Percentiles rank a stretch among this genome's conserved stretches.
phyloP scores from a whole-genome alignment of 2,329 filamentous ascomycete species.

The Neofusicoccum umdonicola region DNA sequence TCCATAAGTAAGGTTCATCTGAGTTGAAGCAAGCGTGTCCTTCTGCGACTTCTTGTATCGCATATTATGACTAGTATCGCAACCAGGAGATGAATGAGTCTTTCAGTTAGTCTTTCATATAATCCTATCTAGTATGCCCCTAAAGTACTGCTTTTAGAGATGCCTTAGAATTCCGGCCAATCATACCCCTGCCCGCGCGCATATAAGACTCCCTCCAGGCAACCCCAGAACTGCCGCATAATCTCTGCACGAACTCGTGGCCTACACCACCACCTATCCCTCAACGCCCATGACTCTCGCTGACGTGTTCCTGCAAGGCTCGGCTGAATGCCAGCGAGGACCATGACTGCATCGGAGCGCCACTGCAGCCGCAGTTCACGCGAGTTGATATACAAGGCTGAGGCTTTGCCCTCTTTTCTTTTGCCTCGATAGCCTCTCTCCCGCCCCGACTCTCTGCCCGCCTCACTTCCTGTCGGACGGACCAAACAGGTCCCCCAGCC shows the following conservation, averaged over 20 bases:
- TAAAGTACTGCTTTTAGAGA: no score
- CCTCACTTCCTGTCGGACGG: background rate
- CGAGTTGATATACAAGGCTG: background rate
- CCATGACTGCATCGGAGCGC: background rate
- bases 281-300: background rate
- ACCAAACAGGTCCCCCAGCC: background rate
- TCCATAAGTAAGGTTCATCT: no score
- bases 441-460: background rate
- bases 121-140: no score
- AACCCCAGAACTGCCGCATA: background rate
- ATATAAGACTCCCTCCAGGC: background rate
- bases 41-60: no score
- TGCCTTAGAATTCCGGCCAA: no score
- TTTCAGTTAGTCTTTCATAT: no score
- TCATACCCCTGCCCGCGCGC: no score
- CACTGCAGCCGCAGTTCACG: background rate
- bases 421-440: background rate
- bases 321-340: background rate
- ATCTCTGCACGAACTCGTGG: background rate
- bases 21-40: no score
- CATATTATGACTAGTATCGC: no score
- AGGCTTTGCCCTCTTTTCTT: background rate
- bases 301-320: constrained; percentile 12
- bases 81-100: no score
- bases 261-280: background rate